Base-by-base conservation (phyloP, 2,329 filamentous ascomycete species). In the Domatiomyces globalis region DNA sequence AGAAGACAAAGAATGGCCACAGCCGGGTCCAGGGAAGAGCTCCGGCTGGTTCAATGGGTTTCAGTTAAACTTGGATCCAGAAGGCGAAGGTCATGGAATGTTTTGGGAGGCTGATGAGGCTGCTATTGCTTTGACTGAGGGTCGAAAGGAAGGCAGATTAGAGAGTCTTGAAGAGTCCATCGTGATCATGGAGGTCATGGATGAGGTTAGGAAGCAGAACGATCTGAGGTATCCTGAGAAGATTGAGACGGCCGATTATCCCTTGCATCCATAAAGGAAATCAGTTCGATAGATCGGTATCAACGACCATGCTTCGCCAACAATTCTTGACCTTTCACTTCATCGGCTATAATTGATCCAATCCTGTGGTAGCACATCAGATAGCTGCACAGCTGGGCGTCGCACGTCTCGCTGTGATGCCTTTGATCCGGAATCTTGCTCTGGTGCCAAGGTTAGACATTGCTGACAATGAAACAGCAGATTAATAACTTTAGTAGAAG, bases 141-240 rank as follows among this genome's bases (percentile, higher is more conserved):
- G 84, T 58, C 63, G 94, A 52, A 74, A 83, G 44, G 87, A 92
- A 64, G 85, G 87, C 19, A 80, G 80, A 68, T 77, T 82, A 62
- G 83, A 94, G 72, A 87, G 86, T 18, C 78, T 79, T 72, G 75
- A 79, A 45, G 88, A 95, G 75, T 90, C 84, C 63, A 73, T 94
- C 50, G 75, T 81, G 47, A 87, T 95, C 56, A 94, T 95, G 87
- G 83, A 89, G 64, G 73, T 77, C 2, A 84, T 85, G 81, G 82
- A 85, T 70, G 77, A 83, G 67, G 78, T 81, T 10, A 72, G 81
- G 61, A 75, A 69, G 64, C 79, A 84, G 67, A 75, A 76, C 48
- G 77, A 74, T 1, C 66, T 85, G 64, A 71, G 62, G 50, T 85
- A 83, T 67, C 80, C 81, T 1, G 73, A 81, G 56, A 74, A 76